These are phyloP conservation scores for Fusarium nanum DNA, from an alignment of 2,329 filamentous ascomycete genomes.

Conservation along the genomic window DNA sequence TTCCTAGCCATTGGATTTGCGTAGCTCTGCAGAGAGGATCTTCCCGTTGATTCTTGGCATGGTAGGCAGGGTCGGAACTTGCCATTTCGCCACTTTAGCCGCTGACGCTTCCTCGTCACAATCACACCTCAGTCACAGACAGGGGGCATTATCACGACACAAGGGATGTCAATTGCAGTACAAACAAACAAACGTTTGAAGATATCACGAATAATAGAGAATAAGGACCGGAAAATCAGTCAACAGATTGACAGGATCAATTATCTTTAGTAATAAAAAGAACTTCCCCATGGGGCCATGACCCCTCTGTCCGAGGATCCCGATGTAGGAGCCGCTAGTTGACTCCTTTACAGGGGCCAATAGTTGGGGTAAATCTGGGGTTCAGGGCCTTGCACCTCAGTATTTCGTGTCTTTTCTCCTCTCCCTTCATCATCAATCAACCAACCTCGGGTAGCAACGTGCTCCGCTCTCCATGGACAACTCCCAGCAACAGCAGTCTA, in stretches of 20 bases:
- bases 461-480: constrained; percentile 27
- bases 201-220: not conserved
- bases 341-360: not conserved
- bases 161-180: not conserved
- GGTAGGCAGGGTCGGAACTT: not conserved
- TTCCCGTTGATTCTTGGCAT: not conserved
- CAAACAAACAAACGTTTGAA: not conserved
- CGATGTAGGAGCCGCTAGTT: constrained; percentile 18
- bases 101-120: not conserved
- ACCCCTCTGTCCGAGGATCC: constrained; percentile 13
- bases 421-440: constrained; percentile 14
- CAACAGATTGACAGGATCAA: not conserved
- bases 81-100: not conserved
- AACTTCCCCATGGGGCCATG: not conserved
- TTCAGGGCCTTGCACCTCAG: constrained; percentile 7
- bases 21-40: not conserved
- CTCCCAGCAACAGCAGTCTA: constrained; percentile 19
- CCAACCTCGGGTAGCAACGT: constrained; percentile 26
- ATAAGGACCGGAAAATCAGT: too few relatives aligned
- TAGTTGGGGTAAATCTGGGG: constrained; percentile 33
- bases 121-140: not conserved
- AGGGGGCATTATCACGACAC: not conserved
- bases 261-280: not conserved
- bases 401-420: not conserved
- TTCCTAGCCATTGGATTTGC: not conserved